Base-by-base conservation (phyloP, 495 filamentous ascomycete genomes). In the Neurospora sp. region DNA sequence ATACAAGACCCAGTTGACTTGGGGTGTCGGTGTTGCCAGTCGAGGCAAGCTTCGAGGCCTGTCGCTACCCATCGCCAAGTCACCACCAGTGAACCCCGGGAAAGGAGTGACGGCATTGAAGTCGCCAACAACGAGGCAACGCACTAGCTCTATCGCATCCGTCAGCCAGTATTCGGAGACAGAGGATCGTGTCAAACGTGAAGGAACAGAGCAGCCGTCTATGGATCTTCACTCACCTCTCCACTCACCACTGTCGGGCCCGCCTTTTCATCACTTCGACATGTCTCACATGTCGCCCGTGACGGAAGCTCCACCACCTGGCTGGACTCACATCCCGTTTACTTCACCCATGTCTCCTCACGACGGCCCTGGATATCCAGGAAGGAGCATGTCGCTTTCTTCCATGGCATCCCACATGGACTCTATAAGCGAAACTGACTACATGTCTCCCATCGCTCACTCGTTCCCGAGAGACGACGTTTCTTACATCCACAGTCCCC, bases 1-100 rank as follows among this genome's bases (percentile, higher is more conserved):
- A 74, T 99, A 99, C 85, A 96, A 96, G 83, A 98, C 96, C 27
- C 93, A 94, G 68, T 88, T 99, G 84, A 99, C 96, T 42, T 99
- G 96, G 96, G 96, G 95, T 14, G 92, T 99, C 42, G 96, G 96
- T 35, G 96, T 99, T 74, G 96, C 96, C 45, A 98, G 95, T 80
- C 90, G 96, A 75, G 96, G 96, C 73, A 99, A 99, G 84, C 88
- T 99, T 72, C 88, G 96, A 69, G 96, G 96, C 18, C 82, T 97
- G 73, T 92, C 94, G 59, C 84, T 96, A 31, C 96, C 96, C 22
- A 90, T 99, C 72, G 89, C 91, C 10, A 92, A 91, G 77, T 88
- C 91, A 41, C 86, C 88, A n/a, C 86, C 88, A 1, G 87, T 87
- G 74, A 83, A 83, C 75, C 78, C 80, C 69, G 79, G 76, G 48